phyloP scores from a whole-genome alignment of 495 filamentous ascomycete species.

The Daldinia childiae region DNA sequence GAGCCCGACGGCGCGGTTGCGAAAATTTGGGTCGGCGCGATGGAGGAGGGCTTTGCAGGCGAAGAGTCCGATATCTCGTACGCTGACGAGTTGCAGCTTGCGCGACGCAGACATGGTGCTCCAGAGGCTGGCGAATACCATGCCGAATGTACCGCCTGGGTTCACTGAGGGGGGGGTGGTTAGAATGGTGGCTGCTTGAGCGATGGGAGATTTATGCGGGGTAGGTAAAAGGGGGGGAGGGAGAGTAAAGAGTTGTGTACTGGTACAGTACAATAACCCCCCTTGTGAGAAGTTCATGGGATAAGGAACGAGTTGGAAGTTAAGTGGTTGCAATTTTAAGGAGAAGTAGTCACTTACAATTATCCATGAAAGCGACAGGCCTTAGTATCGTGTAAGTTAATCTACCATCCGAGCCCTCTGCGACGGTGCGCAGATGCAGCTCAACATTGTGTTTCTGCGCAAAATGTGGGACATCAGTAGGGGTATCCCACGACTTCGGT shows the following conservation, averaged over 20 bases:
- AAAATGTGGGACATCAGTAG: constrained; percentile 72
- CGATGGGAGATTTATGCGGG: background rate
- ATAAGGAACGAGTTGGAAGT: background rate
- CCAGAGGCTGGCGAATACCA: constrained; percentile 67
- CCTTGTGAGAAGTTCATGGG: background rate
- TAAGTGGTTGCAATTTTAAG: background rate
- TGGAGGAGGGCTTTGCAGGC: constrained; percentile 64
- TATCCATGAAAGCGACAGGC: constrained; percentile 74
- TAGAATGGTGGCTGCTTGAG: constrained; percentile 45
- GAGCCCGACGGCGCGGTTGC: constrained; percentile 59
- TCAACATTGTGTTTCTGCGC: constrained; percentile 71
- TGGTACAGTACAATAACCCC: background rate
- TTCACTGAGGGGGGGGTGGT: constrained; percentile 39
- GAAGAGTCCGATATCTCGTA: constrained; percentile 71
- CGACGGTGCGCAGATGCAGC: constrained; percentile 61
- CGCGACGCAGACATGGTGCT: constrained; percentile 51
- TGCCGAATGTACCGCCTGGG: constrained; percentile 60
- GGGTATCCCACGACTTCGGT: constrained; percentile 59
- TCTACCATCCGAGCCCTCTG: constrained; percentile 39
- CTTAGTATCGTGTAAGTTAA: constrained; percentile 67
- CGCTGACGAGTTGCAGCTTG: constrained; percentile 67
- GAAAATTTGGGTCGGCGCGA: constrained; percentile 45
- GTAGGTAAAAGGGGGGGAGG: background rate
- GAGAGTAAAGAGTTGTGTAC: background rate
- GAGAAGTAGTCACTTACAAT: constrained; percentile 40